Conservation (phyloP, 1,284 basidiomycete genomes). For the Ceratobasidium sp. region DNA sequence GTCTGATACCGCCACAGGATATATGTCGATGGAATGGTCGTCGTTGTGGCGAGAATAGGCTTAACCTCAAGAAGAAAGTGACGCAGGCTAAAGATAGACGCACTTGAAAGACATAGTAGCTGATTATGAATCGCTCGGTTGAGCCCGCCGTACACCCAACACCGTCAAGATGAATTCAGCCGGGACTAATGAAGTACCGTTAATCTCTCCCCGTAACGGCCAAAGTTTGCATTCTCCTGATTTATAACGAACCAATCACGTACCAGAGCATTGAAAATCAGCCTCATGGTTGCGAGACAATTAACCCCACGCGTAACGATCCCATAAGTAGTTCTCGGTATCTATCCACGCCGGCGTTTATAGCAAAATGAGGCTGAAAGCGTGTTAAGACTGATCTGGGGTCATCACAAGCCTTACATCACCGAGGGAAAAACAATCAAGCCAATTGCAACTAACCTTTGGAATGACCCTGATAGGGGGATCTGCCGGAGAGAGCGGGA, state of each 20-base stretch:
- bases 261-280: too few relatives aligned
- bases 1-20: neutral
- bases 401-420: neutral
- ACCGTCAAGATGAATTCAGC: too few relatives aligned
- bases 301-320: neutral
- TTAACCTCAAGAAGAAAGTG: constrained; percentile 3
- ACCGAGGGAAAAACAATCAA: neutral
- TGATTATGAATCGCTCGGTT: neutral
- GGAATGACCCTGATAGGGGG: neutral
- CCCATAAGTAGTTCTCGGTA: neutral
- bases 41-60: neutral
- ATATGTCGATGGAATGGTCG: neutral
- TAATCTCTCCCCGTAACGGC: neutral
- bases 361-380: neutral
- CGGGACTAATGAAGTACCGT: too few relatives aligned
- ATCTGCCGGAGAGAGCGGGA: neutral
- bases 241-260: neutral
- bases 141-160: too few relatives aligned
- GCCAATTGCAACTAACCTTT: constrained; percentile 1
- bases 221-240: neutral
- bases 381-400: neutral
- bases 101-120: neutral
- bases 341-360: neutral
- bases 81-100: neutral
- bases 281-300: neutral